Conservation (phyloP, 352 stramenopile species). For the Phytophthora ramorum region DNA sequence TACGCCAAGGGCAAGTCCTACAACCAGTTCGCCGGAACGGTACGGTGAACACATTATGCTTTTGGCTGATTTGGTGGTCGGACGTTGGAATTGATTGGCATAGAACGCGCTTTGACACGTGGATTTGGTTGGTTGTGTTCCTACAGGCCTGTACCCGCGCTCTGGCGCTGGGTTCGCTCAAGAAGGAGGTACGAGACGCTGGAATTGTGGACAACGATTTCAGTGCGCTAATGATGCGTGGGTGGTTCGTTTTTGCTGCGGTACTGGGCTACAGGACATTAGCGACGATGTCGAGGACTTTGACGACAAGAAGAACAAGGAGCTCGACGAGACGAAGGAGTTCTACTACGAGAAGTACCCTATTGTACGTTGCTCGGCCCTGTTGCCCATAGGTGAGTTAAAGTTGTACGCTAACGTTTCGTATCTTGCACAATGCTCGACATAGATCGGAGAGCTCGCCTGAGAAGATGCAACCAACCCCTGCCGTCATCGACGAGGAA, state of each 20-base stretch:
- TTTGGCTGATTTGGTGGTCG: constrained; percentile 2
- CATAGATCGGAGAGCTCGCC: constrained; percentile 59
- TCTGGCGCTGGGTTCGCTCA: constrained; percentile 71
- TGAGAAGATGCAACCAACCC: constrained; percentile 15
- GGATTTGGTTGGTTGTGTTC: constrained; percentile 1
- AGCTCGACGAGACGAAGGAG: constrained; percentile 69
- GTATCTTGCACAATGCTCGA: not conserved
- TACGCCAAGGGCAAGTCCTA: constrained; percentile 80
- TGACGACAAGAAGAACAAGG: constrained; percentile 59
- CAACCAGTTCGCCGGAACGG: constrained; percentile 75
- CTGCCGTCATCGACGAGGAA: constrained; percentile 8
- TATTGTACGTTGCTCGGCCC: constrained; percentile 55
- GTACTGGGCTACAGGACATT: constrained; percentile 56
- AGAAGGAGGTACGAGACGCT: constrained; percentile 54
- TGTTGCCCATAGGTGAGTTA: not conserved
- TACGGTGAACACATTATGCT: constrained; percentile 20
- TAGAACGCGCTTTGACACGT: constrained; percentile 12
- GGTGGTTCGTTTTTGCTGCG: not conserved
- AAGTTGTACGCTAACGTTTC: constrained; percentile 4
- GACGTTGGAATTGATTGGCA: not conserved
- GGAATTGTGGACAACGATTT: not conserved
- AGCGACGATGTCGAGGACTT: constrained; percentile 78
- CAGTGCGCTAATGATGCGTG: not conserved
- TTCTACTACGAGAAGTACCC: constrained; percentile 90
- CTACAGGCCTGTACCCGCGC: constrained; percentile 79